A percentile compares a stretch with the other conserved stretches of the same genome.
phyloP scores from a whole-genome alignment of 1,284 basidiomycete species.

The Phlebopus sp. region DNA sequence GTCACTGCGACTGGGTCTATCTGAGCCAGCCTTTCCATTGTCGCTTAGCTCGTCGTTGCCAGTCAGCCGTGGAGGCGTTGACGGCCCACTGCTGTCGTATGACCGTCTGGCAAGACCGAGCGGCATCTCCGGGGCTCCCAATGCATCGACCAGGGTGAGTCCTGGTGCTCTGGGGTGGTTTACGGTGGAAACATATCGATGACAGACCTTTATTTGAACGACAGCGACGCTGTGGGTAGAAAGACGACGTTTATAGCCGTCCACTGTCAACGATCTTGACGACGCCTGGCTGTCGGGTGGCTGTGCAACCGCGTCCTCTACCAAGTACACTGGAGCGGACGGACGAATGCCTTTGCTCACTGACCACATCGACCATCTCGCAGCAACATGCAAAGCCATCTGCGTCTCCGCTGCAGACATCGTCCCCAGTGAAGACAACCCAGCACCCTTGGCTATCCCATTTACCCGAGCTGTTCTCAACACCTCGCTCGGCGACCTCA shows the following conservation, averaged over 20 bases:
- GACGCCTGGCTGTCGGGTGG: conserved; percentile 17
- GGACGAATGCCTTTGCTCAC: conserved; percentile 40
- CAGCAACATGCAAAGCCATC: conserved; percentile 36
- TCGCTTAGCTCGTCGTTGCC: conserved; percentile 10
- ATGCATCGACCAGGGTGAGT: neutral
- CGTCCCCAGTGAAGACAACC: conserved; percentile 14
- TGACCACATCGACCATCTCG: conserved; percentile 44
- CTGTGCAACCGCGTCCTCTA: conserved; percentile 15
- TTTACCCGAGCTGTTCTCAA: conserved; percentile 62
- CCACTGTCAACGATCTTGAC: conserved; percentile 7
- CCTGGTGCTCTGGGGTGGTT: neutral
- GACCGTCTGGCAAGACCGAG: conserved; percentile 22
- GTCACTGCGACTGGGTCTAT: conserved; percentile 14
- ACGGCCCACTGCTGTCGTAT: conserved; percentile 20
- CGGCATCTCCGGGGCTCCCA: conserved; percentile 17
- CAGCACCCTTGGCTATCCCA: conserved; percentile 32
- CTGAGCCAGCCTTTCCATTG: conserved; percentile 3
- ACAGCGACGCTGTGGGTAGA: conserved; percentile 7
- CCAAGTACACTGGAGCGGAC: neutral
- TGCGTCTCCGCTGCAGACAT: conserved; percentile 29
- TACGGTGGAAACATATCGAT: conserved; percentile 5
- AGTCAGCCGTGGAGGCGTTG: conserved; percentile 11
- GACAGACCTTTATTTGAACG: conserved; percentile 20
- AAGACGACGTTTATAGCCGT: conserved; percentile 8
- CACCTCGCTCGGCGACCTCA: conserved; percentile 64